Evolutionary conservation across 495 filamentous ascomycete species (phyloP).

Genomic region (Tuber melanosporum): DNA sequence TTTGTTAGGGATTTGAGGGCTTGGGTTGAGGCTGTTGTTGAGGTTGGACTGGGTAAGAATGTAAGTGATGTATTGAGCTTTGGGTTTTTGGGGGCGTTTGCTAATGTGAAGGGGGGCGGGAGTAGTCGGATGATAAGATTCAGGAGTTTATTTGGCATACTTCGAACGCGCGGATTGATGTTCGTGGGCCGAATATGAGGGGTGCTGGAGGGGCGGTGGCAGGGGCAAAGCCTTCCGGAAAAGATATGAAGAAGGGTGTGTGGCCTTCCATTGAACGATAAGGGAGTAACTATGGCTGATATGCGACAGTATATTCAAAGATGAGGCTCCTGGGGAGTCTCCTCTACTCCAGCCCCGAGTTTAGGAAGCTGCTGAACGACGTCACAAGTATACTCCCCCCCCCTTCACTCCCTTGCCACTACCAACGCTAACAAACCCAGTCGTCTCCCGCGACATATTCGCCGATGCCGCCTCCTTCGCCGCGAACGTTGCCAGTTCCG

Average conservation of each 20-base stretch:
- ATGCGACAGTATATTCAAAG: conserved; percentile 23
- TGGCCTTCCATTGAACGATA: neutral
- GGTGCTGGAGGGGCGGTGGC: conserved; percentile 13
- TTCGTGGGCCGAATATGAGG: conserved; percentile 19
- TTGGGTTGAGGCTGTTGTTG: conserved; percentile 37
- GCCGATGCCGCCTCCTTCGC: conserved; percentile 38
- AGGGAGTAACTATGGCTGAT: conserved; percentile 4
- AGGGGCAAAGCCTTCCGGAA: conserved; percentile 15
- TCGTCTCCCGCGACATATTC: conserved; percentile 38
- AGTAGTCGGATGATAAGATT: conserved; percentile 38
- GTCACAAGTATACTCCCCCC: conserved; percentile 19
- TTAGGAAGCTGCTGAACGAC: conserved; percentile 36
- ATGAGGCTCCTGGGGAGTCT: conserved; percentile 30
- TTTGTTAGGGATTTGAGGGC: conserved; percentile 42
- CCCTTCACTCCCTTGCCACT: neutral
- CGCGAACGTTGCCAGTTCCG: conserved; percentile 17
- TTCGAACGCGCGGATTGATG: conserved; percentile 31
- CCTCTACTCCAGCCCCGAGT: conserved; percentile 40
- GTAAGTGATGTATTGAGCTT: conserved; percentile 8
- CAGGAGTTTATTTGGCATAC: conserved; percentile 41
- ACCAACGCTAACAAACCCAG: conserved; percentile 13
- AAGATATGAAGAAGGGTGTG: conserved; percentile 28
- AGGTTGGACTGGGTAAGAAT: conserved; percentile 36
- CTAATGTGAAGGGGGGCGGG: neutral
- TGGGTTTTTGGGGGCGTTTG: neutral